These are phyloP conservation scores for Sphenostylis stenocarpa DNA, from an alignment of 306 rosid genomes.

Conservation along the genomic window DNA sequence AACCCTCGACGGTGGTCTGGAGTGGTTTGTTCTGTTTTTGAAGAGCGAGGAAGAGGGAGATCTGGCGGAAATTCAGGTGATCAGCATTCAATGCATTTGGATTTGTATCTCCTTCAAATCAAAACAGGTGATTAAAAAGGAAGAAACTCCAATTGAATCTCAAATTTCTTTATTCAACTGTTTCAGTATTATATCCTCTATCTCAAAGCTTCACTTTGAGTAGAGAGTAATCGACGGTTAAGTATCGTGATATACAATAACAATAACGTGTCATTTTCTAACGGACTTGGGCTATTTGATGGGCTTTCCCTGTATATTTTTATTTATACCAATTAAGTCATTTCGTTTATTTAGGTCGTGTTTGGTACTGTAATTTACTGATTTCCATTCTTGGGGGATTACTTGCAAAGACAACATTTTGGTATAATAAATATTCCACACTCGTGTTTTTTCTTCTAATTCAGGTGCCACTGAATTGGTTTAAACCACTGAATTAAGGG, in stretches of 20 bases:
- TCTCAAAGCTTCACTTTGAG: not conserved
- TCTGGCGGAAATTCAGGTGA: constrained; percentile 26
- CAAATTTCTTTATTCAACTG: not conserved
- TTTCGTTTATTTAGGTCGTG: not conserved
- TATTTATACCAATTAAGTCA: not conserved
- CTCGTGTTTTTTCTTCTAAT: not conserved
- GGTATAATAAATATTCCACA: not conserved
- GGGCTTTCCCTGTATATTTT: not conserved
- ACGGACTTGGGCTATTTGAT: not conserved
- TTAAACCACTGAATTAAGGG: not conserved
- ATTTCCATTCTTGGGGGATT: not conserved
- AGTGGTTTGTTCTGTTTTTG: not conserved
- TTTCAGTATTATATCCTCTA: not conserved
- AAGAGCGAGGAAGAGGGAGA: constrained; percentile 4
- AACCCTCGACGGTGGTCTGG: constrained; percentile 30
- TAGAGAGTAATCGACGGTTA: not conserved
- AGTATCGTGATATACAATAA: not conserved
- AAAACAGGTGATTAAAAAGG: not conserved
- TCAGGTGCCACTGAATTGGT: not conserved
- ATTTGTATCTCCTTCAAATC: not conserved
- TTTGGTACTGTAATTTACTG: not conserved
- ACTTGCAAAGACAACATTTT: not conserved
- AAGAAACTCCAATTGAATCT: not conserved
- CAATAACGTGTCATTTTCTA: not conserved
- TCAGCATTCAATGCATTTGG: constrained; percentile 13